phyloP scores from a whole-genome alignment of 208 protist species.

The Perkinsela sp. region DNA sequence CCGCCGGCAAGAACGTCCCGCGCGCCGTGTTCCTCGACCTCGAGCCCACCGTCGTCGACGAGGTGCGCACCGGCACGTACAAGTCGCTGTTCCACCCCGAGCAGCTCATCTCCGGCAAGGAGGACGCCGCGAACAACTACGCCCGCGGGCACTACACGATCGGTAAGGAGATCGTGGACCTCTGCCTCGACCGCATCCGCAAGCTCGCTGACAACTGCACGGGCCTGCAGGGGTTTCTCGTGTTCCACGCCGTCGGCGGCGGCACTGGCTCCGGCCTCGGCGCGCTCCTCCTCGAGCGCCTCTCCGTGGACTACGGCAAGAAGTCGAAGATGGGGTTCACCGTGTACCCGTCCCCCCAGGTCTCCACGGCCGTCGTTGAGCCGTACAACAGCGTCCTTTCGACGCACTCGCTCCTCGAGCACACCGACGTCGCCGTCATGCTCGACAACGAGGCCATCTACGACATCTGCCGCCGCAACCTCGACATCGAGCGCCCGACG shows the following conservation, averaged over 20 bases:
- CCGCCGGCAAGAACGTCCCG: conserved; percentile 19
- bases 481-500: conserved; percentile 61
- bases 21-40: conserved; percentile 75
- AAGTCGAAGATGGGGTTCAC: conserved; percentile 87
- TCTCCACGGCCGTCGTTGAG: conserved; percentile 80
- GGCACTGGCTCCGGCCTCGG: conserved; percentile 92
- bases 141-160: conserved; percentile 82
- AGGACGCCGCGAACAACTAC: conserved; percentile 86
- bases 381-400: conserved; percentile 87
- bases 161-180: conserved; percentile 76
- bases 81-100: conserved; percentile 71
- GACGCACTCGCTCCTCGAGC: conserved; percentile 73
- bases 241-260: conserved; percentile 92
- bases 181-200: conserved; percentile 60
- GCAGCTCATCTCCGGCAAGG: conserved; percentile 70
- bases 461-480: conserved; percentile 61
- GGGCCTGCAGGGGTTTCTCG: conserved; percentile 90
- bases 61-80: conserved; percentile 67
- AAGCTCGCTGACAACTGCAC: conserved; percentile 81
- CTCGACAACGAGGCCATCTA: conserved; percentile 88
- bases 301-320: conserved; percentile 90
- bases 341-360: conserved; percentile 77
- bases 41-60: conserved; percentile 74
- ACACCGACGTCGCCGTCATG: conserved; percentile 71
- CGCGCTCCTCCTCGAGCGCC: conserved; percentile 77